Conservation (phyloP, 495 filamentous ascomycete genomes). For the Penicillium silybi region DNA sequence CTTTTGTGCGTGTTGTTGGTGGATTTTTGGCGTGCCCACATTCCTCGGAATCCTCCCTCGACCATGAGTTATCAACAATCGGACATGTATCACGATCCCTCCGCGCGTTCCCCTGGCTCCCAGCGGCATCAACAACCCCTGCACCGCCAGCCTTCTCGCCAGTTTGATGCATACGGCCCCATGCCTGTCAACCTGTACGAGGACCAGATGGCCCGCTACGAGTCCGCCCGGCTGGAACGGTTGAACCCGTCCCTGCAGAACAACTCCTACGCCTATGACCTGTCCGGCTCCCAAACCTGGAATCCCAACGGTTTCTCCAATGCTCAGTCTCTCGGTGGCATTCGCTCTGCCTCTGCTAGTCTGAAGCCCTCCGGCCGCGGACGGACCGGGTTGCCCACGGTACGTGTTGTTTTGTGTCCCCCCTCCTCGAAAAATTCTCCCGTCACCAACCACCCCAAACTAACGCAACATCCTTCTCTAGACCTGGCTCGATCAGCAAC, state of each 20-base stretch:
- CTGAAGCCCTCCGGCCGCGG: conserved; percentile 54
- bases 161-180: conserved; percentile 63
- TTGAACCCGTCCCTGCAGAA: conserved; percentile 52
- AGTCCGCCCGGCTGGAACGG: conserved; percentile 56
- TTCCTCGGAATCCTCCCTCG: conserved; percentile 34
- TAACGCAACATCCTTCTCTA: conserved; percentile 15
- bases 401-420: conserved; percentile 33
- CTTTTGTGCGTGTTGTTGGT: conserved; percentile 31
- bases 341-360: conserved; percentile 53
- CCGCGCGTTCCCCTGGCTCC: conserved; percentile 57
- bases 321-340: conserved; percentile 48
- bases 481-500: conserved; percentile 61
- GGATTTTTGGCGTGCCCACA: conserved; percentile 37
- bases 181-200: conserved; percentile 62
- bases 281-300: conserved; percentile 63
- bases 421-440: not conserved
- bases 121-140: conserved; percentile 63
- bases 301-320: conserved; percentile 55
- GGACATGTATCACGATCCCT: conserved; percentile 60
- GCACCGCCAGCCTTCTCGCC: conserved; percentile 62
- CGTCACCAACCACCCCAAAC: not conserved
- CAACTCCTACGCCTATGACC: conserved; percentile 55
- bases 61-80: conserved; percentile 57
- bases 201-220: conserved; percentile 58
- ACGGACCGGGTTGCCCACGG: conserved; percentile 55